Evolutionary conservation across 768 basidiomycete genomes (phyloP), one percentile per base, ranked within the genome.

Genomic region (Boletus pseudo-olivaceus): DNA sequence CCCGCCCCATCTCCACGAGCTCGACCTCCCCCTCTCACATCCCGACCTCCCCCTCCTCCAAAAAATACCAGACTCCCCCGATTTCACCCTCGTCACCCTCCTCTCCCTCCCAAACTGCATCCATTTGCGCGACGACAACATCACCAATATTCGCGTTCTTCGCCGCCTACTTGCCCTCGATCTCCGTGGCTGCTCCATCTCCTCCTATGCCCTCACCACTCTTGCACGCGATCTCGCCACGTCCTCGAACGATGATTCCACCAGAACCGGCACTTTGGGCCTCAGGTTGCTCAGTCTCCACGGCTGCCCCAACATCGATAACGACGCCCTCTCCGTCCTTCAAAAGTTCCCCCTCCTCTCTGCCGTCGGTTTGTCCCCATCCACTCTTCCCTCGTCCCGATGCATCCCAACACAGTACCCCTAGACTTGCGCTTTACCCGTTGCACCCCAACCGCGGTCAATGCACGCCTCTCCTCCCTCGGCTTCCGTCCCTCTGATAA

Each of bases 11-110:
- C 52, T 51, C 33, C 43, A 54, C 42, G 59, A 67, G 41, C 23
- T 72, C 82, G 51, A 67, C 19, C 65, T 87, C 15, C 78, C 83
- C 4, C 78, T 89, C 29, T 71, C 76, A 1, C 82, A 88, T 61
- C 62, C 62, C 7, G 75, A 82, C 56, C 68, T 86, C 0, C 79
- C 79, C 3, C 69, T 81, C 14, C 77, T 90, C 12, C 87, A 88
- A 57, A 58, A 57, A 15, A 79, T 90, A 39, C 76, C 78, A 2
- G 70, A 76, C 41, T 82, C 84, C 0, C 62, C 75, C 3, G 62
- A 78, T 23, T 91, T 88, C 65, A 75, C 86, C 3, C 75, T 91
- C 32, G 56, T 90, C 49, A 86, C 88, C 6, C 65, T 88, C 11
- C 67, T 92, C 23, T 76, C 86, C 44, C 72, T 91, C 9, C 76